Percentiles rank a stretch among this genome's conserved stretches.
phyloP scores from a whole-genome alignment of 768 basidiomycete genomes.

The Jaapia argillacea region DNA sequence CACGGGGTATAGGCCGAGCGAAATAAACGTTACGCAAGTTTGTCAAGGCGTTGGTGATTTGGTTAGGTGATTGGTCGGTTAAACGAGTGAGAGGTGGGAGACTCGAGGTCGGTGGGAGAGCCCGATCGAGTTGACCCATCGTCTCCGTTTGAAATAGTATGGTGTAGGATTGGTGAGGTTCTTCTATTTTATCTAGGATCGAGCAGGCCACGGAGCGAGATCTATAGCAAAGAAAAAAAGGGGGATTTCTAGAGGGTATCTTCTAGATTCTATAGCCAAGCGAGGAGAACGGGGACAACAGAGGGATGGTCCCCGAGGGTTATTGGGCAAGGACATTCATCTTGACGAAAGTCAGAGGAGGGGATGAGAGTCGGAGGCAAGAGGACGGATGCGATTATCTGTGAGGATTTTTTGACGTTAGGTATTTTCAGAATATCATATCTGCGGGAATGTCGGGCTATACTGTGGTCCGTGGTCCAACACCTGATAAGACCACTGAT shows the following conservation, averaged over 20 bases:
- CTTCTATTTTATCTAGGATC: too few species aligned
- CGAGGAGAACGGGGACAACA: constrained; percentile 13
- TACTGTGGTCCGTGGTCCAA: too few species aligned
- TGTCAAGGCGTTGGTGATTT: constrained; percentile 29
- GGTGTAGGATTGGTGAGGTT: too few species aligned
- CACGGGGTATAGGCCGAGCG: constrained; percentile 22
- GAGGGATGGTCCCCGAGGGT: constrained; percentile 23
- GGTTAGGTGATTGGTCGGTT: constrained; percentile 20
- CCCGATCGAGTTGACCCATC: too few species aligned
- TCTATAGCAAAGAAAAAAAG: too few species aligned
- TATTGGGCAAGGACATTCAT: constrained; percentile 47
- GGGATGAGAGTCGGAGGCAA: background rate
- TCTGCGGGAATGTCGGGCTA: too few species aligned
- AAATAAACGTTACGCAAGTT: constrained; percentile 45
- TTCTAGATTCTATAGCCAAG: constrained; percentile 15
- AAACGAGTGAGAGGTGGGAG: constrained; percentile 51
- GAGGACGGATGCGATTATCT: too few species aligned
- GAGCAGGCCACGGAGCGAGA: too few species aligned
- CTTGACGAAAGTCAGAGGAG: constrained; percentile 9
- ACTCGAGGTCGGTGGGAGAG: constrained; percentile 33
- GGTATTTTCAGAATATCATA: too few species aligned
- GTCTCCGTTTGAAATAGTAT: too few species aligned
- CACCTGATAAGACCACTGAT: too few species aligned
- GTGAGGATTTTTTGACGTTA: too few species aligned
- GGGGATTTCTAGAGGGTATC: constrained; percentile 18